Conservation (phyloP, 805 yeast species). For the Blastobotrys peoriensis region DNA sequence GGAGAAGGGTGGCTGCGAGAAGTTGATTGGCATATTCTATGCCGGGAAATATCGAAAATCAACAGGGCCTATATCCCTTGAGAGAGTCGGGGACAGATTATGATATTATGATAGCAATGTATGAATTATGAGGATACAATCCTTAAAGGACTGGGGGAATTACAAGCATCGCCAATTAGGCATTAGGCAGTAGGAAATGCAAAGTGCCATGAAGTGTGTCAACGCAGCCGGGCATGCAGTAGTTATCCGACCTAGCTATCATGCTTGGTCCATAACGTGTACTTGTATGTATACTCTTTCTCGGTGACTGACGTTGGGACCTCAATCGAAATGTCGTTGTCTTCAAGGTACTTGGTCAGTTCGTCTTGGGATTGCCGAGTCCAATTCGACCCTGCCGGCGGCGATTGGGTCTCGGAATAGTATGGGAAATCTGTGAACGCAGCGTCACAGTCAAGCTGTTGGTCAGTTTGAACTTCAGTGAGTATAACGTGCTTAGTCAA, state of each 20-base stretch:
- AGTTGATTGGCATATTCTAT: constrained; percentile 82
- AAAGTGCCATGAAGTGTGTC: no score
- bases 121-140: constrained; percentile 3
- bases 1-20: constrained; percentile 41
- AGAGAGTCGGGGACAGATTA: constrained; percentile 1
- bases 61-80: constrained; percentile 56
- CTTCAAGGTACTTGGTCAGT: constrained; percentile 37
- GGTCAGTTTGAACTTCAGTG: constrained; percentile 51
- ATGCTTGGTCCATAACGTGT: constrained; percentile 57
- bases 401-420: constrained; percentile 5
- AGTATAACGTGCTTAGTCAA: constrained; percentile 52
- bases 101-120: constrained; percentile 4
- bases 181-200: not conserved
- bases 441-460: constrained; percentile 59
- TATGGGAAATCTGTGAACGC: constrained; percentile 39
- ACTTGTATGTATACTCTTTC: constrained; percentile 50
- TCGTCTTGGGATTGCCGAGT: constrained; percentile 29
- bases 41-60: constrained; percentile 74
- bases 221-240: no score
- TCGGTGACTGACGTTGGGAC: constrained; percentile 30
- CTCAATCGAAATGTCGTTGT: constrained; percentile 19
- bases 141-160: no score
- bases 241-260: no score
- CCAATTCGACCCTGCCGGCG: constrained; percentile 20
- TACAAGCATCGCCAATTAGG: not conserved